phyloP scores from a whole-genome alignment of 495 filamentous ascomycete species.

The Penicillium manginii region DNA sequence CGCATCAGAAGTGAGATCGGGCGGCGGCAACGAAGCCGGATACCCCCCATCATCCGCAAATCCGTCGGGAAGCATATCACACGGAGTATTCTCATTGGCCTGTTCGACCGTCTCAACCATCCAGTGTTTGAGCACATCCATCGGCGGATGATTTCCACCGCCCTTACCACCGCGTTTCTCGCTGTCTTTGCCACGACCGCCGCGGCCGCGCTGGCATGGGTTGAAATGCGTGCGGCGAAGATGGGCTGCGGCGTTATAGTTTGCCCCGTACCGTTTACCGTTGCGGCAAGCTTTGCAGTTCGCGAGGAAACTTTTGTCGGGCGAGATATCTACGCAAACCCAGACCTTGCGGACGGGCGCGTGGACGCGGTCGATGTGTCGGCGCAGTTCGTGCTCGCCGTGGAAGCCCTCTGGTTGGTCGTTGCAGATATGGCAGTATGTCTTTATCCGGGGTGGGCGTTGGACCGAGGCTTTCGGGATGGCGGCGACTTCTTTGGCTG shows the following conservation, averaged over 20 bases:
- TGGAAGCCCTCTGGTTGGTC: constrained; percentile 86
- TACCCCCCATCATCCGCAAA: neutral
- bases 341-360: constrained; percentile 74
- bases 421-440: constrained; percentile 73
- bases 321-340: constrained; percentile 73
- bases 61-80: neutral
- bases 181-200: constrained; percentile 57
- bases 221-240: constrained; percentile 88
- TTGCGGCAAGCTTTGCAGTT: constrained; percentile 86
- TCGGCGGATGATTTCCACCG: constrained; percentile 79
- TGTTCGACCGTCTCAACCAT: constrained; percentile 69
- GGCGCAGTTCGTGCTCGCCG: constrained; percentile 89
- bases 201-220: constrained; percentile 58
- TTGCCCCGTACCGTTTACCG: constrained; percentile 81
- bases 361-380: constrained; percentile 84
- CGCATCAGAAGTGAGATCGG: neutral
- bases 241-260: constrained; percentile 96
- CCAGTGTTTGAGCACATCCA: constrained; percentile 82
- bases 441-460: constrained; percentile 76
- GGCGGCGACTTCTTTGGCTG: constrained; percentile 60
- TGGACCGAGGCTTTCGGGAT: constrained; percentile 75
- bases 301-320: constrained; percentile 64
- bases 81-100: constrained; percentile 37
- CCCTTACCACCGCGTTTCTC: constrained; percentile 80
- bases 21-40: neutral